Base-by-base conservation (phyloP, 306 rosid genomes). In the Castanea mollissima region DNA sequence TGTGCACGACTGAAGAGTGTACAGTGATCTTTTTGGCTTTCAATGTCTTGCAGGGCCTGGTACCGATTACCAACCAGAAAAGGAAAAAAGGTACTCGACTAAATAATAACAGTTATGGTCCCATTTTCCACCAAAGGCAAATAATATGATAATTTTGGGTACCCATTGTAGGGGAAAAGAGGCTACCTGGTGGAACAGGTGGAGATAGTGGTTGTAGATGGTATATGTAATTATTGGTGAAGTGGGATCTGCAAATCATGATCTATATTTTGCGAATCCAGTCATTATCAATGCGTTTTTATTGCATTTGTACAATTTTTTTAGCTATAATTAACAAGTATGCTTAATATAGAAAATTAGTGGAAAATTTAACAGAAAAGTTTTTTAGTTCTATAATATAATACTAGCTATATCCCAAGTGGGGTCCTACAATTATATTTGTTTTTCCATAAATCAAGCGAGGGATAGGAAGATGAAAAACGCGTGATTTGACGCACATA, bases 121-220 rank as follows among this genome's bases (percentile, higher is more conserved):
- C 97, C 97, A 86, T 87, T 34, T 16, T 80, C 82, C 76, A 82
- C 74, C 86, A 59, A 78, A 75, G 52, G 79, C 46, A 68, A 78
- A 81, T 59, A 77, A 58, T 76, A 79, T 81, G 85, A 84, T 85
- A 79, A 80, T 82, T 86, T 80, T 80, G 79, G 84, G 86, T 87
- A 74, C 73, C 83, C 75, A 77, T 68, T 20, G 80, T 77, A 78
- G 77, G 79, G 63, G 74, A 74, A 80, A 58, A 86, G 83, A 80
- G 82, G 82, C 60, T 83, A 81, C 79, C 78, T 78, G 86, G 90
- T 88, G 91, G 88, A 88, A 83, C 68, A 82, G 85, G 85, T 64
- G 68, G 86, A 86, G 82, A 75, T 86, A 79, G 83, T 74, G 83
- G 85, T 76, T 84, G 75, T 86, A 74, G 71, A 76, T 83, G 77